Base-by-base conservation (phyloP, 1,284 basidiomycete genomes). In the Cryptococcus neoformans region DNA sequence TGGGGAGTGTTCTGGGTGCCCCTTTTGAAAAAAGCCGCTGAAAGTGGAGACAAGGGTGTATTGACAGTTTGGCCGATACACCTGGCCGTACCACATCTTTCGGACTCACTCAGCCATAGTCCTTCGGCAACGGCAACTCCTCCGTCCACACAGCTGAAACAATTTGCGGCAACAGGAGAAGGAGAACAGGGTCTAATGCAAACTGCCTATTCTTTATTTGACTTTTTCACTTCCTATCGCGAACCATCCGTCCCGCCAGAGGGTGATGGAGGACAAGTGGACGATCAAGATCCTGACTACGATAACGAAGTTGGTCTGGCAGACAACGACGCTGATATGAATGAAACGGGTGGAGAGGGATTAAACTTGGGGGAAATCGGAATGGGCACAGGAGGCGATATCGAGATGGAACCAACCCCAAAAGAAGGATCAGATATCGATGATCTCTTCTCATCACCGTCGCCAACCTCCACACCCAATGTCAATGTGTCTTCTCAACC, bases 61-160 rank as follows among this genome's bases (percentile, higher is more conserved):
- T 37, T 75, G 3, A 70, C 70, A 3, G 56, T 75, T 4, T 75
- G 73, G 73, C 73, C 73, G 1, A 65, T 59, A n/a, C 67, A 70
- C 47, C 63, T 75, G 9, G 57, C 57, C 44, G 36, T 49, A 11
- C 21, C 49, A 28, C 35, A 41, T 47, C 34, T 8, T 8, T 16
- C 10, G 12, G n/a, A 9, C 14, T 3, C 42, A 44, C 0, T n/a
- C 12, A 42, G n/a, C 46, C 21, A 46, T 6, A 34, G 8, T 21
- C 46, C 46, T 10, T n/a, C 46, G 12, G 7, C 7, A 47, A 6
- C 46, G 8, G 12, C 28, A 16, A 47, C 8, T 9, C 17, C 16
- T 4, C 28, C 28, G 4, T 28, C 28, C 28, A 28, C n/a, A 16
- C 34, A 6, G 17, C 46, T 34, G 14, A 28, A 34, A 12, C 40